phyloP scores from a whole-genome alignment of 192 early-diverging fungal species.

The Backusella parvicylindrica region DNA sequence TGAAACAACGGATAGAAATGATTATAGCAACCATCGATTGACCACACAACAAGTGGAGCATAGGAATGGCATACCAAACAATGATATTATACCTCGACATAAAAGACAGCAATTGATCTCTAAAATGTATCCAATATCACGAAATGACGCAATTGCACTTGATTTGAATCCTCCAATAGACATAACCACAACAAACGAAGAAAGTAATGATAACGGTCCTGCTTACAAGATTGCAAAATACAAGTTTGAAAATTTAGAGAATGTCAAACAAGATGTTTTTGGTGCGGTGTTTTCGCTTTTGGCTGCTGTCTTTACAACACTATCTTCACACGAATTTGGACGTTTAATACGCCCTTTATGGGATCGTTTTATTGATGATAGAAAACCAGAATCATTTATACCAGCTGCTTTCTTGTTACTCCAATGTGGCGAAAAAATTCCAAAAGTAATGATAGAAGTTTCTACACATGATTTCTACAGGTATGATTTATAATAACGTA shows the following conservation, averaged over 20 bases:
- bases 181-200: not conserved
- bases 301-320: constrained; percentile 48
- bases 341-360: constrained; percentile 39
- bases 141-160: not conserved
- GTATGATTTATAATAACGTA: constrained; percentile 17
- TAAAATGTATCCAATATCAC: constrained; percentile 9
- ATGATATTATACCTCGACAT: not conserved
- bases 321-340: constrained; percentile 37
- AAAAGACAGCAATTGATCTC: constrained; percentile 10
- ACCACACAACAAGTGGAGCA: not conserved
- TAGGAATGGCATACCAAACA: no score
- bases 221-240: constrained; percentile 21
- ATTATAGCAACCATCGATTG: not conserved
- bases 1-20: not conserved
- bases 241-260: constrained; percentile 27
- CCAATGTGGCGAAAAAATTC: constrained; percentile 53
- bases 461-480: constrained; percentile 45
- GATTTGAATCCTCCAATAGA: constrained; percentile 4
- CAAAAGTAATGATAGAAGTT: constrained; percentile 35
- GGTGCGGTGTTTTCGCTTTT: constrained; percentile 44
- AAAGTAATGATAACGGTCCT: not conserved
- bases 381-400: constrained; percentile 35
- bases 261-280: constrained; percentile 40
- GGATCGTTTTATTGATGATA: constrained; percentile 47
- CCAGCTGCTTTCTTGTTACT: constrained; percentile 52